Conservation (phyloP, 805 yeast genomes). For the Candida pini region DNA sequence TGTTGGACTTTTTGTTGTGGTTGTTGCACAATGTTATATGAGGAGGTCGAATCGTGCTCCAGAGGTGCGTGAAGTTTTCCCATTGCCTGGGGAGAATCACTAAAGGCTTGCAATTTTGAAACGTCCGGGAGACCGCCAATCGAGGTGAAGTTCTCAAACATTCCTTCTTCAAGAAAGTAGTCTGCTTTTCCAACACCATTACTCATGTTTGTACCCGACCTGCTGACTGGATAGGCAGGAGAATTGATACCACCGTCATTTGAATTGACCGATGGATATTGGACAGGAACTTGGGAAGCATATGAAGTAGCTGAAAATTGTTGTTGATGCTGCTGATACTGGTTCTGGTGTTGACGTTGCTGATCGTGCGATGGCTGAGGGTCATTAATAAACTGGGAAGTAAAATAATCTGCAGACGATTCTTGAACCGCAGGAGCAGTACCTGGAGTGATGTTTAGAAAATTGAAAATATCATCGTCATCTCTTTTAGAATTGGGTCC, state of each 20-base stretch:
- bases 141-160: too few species aligned
- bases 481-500: slow-evolving; percentile 3
- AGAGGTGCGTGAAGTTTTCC: too few species aligned
- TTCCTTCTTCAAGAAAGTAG: too few species aligned
- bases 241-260: too few species aligned
- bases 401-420: slow-evolving; percentile 6
- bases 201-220: too few species aligned
- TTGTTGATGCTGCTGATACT: background rate
- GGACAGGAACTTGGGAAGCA: background rate
- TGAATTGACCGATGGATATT: background rate
- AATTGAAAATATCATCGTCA: slow-evolving; percentile 9
- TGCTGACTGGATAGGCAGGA: too few species aligned
- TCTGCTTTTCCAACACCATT: too few species aligned
- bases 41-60: background rate
- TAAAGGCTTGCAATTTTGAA: too few species aligned
- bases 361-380: background rate
- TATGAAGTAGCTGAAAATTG: background rate
- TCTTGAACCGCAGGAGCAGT: slow-evolving; percentile 4
- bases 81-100: too few species aligned
- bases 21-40: background rate
- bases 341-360: background rate
- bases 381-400: slow-evolving; percentile 1
- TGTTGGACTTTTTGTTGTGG: background rate
- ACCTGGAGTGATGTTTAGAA: slow-evolving; percentile 9
- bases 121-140: too few species aligned